Evolutionary conservation across 345 rosid species (phyloP).

Genomic region (Limnanthes douglasii): DNA sequence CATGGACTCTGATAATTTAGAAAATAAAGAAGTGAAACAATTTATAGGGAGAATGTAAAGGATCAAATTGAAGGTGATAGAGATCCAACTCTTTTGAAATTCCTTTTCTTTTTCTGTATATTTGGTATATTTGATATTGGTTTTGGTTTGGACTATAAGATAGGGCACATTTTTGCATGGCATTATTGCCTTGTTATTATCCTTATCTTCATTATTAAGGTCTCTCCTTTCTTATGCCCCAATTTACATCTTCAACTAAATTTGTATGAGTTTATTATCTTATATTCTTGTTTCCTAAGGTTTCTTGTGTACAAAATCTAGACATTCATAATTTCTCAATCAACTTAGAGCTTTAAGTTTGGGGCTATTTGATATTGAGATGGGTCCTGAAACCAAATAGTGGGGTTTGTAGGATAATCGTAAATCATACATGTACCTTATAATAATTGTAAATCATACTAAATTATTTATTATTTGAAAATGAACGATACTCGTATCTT

Average conservation of each 20-base stretch:
- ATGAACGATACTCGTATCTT: too few species aligned
- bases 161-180: conserved; percentile 3
- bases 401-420: too few species aligned
- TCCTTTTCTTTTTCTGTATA: not conserved
- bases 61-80: not conserved
- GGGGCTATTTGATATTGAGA: too few species aligned
- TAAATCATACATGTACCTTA: too few species aligned
- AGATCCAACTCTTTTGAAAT: conserved; percentile 2
- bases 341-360: too few species aligned
- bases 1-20: conserved; percentile 7
- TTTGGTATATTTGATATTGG: conserved; percentile 20
- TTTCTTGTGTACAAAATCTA: conserved; percentile 9
- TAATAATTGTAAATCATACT: too few species aligned
- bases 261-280: conserved; percentile 6
- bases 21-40: not conserved
- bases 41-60: not conserved
- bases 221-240: not conserved
- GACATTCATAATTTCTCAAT: too few species aligned
- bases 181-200: conserved; percentile 6
- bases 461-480: too few species aligned
- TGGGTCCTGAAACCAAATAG: too few species aligned
- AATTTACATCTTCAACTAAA: conserved; percentile 4
- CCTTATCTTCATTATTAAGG: conserved; percentile 7
- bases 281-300: conserved; percentile 9
- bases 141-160: conserved; percentile 6